Evolutionary conservation across 2,329 filamentous ascomycete species (phyloP), one percentile per base, ranked within the genome.

Genomic region (Xylaria sp.): DNA sequence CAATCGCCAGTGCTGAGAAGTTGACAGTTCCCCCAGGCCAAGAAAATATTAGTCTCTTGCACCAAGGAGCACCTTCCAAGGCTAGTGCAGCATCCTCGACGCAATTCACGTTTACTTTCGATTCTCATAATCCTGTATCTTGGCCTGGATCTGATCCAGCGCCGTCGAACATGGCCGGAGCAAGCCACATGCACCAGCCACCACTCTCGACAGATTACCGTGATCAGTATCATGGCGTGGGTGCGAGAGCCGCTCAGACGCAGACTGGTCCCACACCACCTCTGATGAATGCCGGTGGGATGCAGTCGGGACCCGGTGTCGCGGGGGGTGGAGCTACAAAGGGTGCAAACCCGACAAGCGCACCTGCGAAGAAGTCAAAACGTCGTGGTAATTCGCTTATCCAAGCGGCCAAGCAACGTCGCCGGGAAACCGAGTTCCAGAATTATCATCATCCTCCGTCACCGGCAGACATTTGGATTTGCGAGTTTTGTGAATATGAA

Each of bases 401-500:
- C 1, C 74, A 85, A 57, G 91, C 92, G 53, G 92, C 91, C 21
- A 85, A 86, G 20, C 85, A 91, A 61, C 88, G 94, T 6, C 88
- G 88, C 54, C 83, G 90, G 43, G 82, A 90, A 66, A 90, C 94
- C 56, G 84, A 90, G 64, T 88, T 89, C 60, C 82, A 84, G 52
- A 95, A 94, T 70, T 85, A 84, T 57, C 86, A 89, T 64, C 87
- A 90, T 65, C 88, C 90, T 1, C 89, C 89, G 1, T 74, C 76
- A 26, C 63, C 64, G 1, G 88, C 91, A 61, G 90, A 96, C 57
- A 83, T 92, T 46, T 97, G 92, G 90, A 92, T 97, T 43, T 99
- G 94, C 74, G 91, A 97, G 67, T 97, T 97, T 70, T 99, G 94
- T 77, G 94, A 99, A 72, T 99, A 97, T 69, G 93, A 97, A 73